phyloP scores from a whole-genome alignment of 352 stramenopile species.

The Phytophthora cryptogea region DNA sequence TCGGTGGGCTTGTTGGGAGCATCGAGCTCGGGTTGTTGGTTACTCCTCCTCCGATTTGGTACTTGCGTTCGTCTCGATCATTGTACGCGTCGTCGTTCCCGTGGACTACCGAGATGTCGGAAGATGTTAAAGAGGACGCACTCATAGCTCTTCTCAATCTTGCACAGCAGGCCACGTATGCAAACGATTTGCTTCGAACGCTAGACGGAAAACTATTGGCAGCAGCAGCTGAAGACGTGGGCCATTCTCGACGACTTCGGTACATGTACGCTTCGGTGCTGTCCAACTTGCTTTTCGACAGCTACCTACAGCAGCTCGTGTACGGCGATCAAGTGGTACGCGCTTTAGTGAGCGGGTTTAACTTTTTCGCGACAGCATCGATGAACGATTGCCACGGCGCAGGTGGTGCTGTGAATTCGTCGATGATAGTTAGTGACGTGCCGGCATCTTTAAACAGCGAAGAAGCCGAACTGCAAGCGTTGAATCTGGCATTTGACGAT shows the following conservation, averaged over 20 bases:
- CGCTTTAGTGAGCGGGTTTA: constrained; percentile 57
- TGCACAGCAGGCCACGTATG: constrained; percentile 48
- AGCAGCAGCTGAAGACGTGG: constrained; percentile 39
- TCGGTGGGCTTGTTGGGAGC: constrained; percentile 2
- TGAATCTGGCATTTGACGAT: constrained; percentile 58
- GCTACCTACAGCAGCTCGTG: constrained; percentile 62
- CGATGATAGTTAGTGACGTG: not conserved
- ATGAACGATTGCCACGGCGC: not conserved
- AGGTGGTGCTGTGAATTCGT: not conserved
- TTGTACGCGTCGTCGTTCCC: constrained; percentile 20
- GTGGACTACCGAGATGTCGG: constrained; percentile 35
- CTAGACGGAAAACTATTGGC: constrained; percentile 63
- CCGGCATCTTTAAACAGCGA: constrained; percentile 13
- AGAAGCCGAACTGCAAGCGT: constrained; percentile 27
- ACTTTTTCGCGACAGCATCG: constrained; percentile 31
- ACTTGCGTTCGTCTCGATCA: constrained; percentile 13
- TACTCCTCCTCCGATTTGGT: constrained; percentile 20
- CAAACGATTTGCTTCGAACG: constrained; percentile 54
- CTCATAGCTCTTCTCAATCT: constrained; percentile 72
- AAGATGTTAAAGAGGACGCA: constrained; percentile 69
- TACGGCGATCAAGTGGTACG: constrained; percentile 61
- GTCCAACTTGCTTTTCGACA: constrained; percentile 75
- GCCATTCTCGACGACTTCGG: constrained; percentile 46
- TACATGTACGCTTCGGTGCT: constrained; percentile 70
- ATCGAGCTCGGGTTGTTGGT: constrained; percentile 7